Percentiles rank a stretch among this genome's conserved stretches.
These are phyloP conservation scores for Paecilomyces niveus DNA, from an alignment of 2,329 filamentous ascomycete species.

Conservation along the genomic window DNA sequence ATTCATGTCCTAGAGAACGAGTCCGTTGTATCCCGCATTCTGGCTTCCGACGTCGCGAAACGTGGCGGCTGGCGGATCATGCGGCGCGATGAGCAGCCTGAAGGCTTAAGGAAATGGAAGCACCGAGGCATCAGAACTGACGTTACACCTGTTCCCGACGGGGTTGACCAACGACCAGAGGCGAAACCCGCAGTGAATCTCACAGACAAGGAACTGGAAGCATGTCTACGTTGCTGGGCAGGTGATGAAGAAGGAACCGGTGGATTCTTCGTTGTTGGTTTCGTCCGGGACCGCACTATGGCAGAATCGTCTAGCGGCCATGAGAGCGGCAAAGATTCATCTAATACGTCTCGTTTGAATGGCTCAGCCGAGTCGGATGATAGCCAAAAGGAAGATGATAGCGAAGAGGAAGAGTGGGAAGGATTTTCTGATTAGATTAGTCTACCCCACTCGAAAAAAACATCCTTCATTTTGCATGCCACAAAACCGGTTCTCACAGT, in stretches of 20 bases:
- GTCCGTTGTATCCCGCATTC: conserved; percentile 64
- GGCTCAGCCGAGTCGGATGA: conserved; percentile 3
- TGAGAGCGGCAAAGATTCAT: conserved; percentile 2
- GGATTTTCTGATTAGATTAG: conserved; percentile 34
- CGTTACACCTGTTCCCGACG: conserved; percentile 2
- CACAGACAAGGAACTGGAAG: conserved; percentile 52
- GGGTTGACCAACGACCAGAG: neutral
- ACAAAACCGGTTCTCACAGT: neutral
- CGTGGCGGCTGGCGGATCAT: conserved; percentile 72
- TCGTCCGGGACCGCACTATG: conserved; percentile 57
- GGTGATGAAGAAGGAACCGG: conserved; percentile 78
- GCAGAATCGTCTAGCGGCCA: neutral
- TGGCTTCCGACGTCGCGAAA: conserved; percentile 60
- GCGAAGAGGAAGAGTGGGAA: conserved; percentile 36
- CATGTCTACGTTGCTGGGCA: conserved; percentile 74
- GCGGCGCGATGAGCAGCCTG: conserved; percentile 62
- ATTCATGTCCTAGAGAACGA: conserved; percentile 86
- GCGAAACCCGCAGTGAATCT: conserved; percentile 16
- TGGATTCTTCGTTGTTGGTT: conserved; percentile 92
- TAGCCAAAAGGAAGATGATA: conserved; percentile 15
- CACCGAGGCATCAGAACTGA: conserved; percentile 54
- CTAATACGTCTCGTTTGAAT: neutral
- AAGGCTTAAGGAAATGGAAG: conserved; percentile 68
- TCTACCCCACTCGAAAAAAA: no score
- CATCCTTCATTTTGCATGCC: neutral